A percentile compares a stretch with the other conserved stretches of the same genome.
Conservation (phyloP, 2,329 filamentous ascomycete genomes). For the Phaeoacremonium minimum region DNA sequence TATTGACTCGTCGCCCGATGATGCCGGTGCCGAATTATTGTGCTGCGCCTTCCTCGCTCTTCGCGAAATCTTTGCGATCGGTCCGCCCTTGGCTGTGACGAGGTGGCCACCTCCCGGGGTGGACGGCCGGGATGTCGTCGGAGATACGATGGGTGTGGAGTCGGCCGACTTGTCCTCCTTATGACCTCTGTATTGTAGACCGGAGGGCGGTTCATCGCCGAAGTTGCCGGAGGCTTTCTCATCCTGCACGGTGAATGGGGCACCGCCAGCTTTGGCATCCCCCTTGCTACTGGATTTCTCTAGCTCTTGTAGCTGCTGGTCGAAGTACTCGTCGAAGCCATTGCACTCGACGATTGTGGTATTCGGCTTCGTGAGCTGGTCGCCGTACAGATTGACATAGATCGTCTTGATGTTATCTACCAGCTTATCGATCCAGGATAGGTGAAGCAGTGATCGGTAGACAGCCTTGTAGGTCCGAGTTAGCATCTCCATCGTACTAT, state of each 20-base stretch:
- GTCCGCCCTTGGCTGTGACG: conserved; percentile 69
- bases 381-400: conserved; percentile 85
- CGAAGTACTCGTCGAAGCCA: conserved; percentile 88
- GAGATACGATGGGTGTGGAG: conserved; percentile 65
- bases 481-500: too few species aligned
- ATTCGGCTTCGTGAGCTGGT: conserved; percentile 77
- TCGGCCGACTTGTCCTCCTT: conserved; percentile 52
- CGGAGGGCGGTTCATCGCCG: conserved; percentile 33
- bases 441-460: conserved; percentile 89
- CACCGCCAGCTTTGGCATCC: conserved; percentile 17
- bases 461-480: conserved; percentile 83
- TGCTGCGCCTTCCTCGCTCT: conserved; percentile 70
- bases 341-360: conserved; percentile 73
- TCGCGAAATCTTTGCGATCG: conserved; percentile 73
- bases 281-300: conserved; percentile 48
- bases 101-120: conserved; percentile 68
- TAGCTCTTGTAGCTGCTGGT: conserved; percentile 83
- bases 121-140: conserved; percentile 72
- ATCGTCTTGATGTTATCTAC: conserved; percentile 92
- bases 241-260: conserved; percentile 21
- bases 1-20: conserved; percentile 78
- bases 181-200: conserved; percentile 24
- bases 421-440: conserved; percentile 95
- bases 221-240: conserved; percentile 26
- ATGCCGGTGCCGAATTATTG: conserved; percentile 60